Evolutionary conservation across 148 eudicot species (phyloP).

Genomic region (Rhododendron molle): DNA sequence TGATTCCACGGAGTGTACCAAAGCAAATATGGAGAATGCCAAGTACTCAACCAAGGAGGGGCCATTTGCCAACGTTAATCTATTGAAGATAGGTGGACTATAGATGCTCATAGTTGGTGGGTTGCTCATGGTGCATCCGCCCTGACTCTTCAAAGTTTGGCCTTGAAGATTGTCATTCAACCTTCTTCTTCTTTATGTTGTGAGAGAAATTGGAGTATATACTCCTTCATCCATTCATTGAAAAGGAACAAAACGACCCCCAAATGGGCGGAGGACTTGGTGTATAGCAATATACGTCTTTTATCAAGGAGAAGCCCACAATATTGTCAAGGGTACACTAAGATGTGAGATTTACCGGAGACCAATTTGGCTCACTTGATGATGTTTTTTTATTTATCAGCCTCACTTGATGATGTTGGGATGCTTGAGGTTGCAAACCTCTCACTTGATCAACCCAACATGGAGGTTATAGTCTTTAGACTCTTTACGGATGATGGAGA

Average conservation of each 20-base stretch:
- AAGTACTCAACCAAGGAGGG: neutral
- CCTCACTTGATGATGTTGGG: neutral
- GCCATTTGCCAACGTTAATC: neutral
- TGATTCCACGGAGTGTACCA: too few relatives aligned
- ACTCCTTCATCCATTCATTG: too few relatives aligned
- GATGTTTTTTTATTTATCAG: too few relatives aligned
- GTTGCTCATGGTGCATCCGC: neutral
- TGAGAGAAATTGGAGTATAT: too few relatives aligned
- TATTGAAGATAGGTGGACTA: neutral
- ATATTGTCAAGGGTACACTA: neutral
- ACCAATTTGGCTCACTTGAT: neutral
- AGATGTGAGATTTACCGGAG: neutral
- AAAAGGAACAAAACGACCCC: neutral
- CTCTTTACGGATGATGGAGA: neutral
- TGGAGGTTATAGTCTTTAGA: neutral
- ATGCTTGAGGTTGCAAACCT: too few relatives aligned
- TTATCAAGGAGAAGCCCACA: neutral
- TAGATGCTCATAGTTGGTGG: neutral
- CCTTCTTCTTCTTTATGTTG: too few relatives aligned
- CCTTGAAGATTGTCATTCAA: neutral
- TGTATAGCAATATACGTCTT: neutral
- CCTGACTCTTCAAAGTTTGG: neutral
- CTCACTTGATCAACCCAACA: neutral
- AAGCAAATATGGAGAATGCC: neutral
- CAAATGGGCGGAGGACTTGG: neutral